phyloP scores from a whole-genome alignment of 2,329 filamentous ascomycete species.

The Pseudogymnoascus sp. region DNA sequence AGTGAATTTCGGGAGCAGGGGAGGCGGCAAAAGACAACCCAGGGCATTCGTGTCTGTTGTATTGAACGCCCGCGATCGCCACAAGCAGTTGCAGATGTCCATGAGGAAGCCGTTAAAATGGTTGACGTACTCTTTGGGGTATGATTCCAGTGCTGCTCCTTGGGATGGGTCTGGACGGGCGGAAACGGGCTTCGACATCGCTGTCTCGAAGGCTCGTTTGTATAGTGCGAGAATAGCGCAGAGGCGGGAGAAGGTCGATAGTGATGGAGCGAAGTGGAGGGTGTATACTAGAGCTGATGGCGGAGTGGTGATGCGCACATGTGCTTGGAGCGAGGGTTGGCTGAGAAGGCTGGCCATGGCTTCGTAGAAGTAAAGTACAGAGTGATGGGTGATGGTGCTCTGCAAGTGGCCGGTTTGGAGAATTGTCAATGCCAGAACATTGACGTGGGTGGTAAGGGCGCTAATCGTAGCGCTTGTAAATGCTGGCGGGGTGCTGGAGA shows the following conservation, averaged over 20 bases:
- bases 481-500: slow-evolving; percentile 30
- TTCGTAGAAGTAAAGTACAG: slow-evolving; percentile 65
- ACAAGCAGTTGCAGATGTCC: slow-evolving; percentile 79
- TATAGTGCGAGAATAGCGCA: slow-evolving; percentile 64
- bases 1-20: slow-evolving; percentile 37
- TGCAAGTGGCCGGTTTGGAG: slow-evolving; percentile 43
- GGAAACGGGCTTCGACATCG: slow-evolving; percentile 39
- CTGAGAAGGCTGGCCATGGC: slow-evolving; percentile 50
- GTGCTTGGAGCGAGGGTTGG: slow-evolving; percentile 41
- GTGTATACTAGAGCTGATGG: slow-evolving; percentile 61
- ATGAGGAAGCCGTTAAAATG: slow-evolving; percentile 78
- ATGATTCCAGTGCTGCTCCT: slow-evolving; percentile 33
- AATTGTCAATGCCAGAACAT: slow-evolving; percentile 51
- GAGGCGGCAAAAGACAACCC: slow-evolving; percentile 42
- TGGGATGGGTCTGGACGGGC: slow-evolving; percentile 27
- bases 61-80: slow-evolving; percentile 67
- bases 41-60: slow-evolving; percentile 52
- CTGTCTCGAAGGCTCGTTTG: slow-evolving; percentile 65
- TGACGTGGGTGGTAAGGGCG: slow-evolving; percentile 42
- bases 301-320: slow-evolving; percentile 62
- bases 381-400: slow-evolving; percentile 41
- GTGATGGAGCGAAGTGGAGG: slow-evolving; percentile 59
- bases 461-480: slow-evolving; percentile 26
- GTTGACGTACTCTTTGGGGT: slow-evolving; percentile 54
- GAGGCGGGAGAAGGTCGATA: slow-evolving; percentile 59